Evolutionary conservation across 2,329 filamentous ascomycete genomes (phyloP).

Genomic region (Trichoderma koningii): DNA sequence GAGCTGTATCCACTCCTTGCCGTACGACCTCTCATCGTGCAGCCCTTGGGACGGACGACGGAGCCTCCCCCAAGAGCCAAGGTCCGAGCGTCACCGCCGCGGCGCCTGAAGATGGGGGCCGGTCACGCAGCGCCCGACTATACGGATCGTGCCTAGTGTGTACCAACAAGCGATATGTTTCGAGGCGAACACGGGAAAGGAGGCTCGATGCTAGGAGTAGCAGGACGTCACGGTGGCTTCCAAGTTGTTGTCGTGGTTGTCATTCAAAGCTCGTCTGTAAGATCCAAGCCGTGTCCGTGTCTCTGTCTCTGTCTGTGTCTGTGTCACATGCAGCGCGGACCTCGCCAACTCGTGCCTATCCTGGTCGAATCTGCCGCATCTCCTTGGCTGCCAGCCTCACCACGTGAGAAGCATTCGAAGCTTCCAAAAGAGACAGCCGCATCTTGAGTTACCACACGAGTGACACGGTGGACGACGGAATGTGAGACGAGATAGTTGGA

Average conservation of each 20-base stretch:
- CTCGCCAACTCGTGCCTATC: constrained; percentile 19
- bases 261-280: too few species aligned
- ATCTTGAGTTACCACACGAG: not conserved
- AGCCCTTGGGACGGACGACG: not conserved
- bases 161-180: not conserved
- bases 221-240: too few species aligned
- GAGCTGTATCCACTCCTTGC: too few species aligned
- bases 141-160: not conserved
- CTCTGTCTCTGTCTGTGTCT: not conserved
- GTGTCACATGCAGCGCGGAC: not conserved
- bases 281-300: not conserved
- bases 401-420: not conserved
- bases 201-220: not conserved
- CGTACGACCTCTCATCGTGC: not conserved
- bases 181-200: constrained; percentile 7
- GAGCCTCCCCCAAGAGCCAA: not conserved
- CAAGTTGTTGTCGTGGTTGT: too few species aligned
- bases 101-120: not conserved
- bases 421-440: not conserved
- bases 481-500: not conserved
- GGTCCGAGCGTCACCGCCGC: not conserved
- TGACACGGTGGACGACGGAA: not conserved
- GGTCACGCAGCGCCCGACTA: too few species aligned
- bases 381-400: not conserved
- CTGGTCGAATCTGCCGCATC: not conserved